Conservation (phyloP, 2,329 filamentous ascomycete species). For the Truncatella angustata region DNA sequence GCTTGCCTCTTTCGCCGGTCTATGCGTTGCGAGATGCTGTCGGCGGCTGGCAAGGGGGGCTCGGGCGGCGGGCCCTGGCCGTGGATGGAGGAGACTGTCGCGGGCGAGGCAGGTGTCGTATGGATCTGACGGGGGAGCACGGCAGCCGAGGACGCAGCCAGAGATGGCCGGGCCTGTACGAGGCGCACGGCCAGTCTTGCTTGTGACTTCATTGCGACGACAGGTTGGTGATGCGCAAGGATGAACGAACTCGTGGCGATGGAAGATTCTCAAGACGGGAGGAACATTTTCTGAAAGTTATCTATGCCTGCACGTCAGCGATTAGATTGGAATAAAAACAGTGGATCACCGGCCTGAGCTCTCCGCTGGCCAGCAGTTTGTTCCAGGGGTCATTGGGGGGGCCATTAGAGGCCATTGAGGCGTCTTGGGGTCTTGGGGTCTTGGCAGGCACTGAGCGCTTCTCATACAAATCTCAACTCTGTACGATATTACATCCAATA, state of each 20-base stretch:
- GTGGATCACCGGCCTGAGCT: neutral
- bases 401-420: neutral
- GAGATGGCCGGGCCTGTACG: slow-evolving; percentile 23
- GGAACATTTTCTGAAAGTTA: neutral
- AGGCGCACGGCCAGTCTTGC: slow-evolving; percentile 38
- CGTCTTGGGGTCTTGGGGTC: too few relatives aligned
- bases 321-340: slow-evolving; percentile 2
- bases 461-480: too few relatives aligned
- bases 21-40: slow-evolving; percentile 36
- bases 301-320: neutral
- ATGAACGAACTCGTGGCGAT: too few relatives aligned
- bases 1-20: slow-evolving; percentile 53
- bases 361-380: neutral
- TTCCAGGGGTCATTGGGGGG: neutral
- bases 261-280: slow-evolving; percentile 10
- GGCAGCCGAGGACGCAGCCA: slow-evolving; percentile 19
- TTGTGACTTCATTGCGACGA: slow-evolving; percentile 37
- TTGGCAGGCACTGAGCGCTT: too few relatives aligned
- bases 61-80: slow-evolving; percentile 59
- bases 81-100: slow-evolving; percentile 51
- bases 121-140: slow-evolving; percentile 30
- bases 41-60: slow-evolving; percentile 45
- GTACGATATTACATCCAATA: too few relatives aligned
- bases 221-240: neutral
- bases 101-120: slow-evolving; percentile 33